A percentile compares a stretch with the other conserved stretches of the same genome.
Conservation (phyloP, 306 rosid genomes). For the Canavalia ensiformis region DNA sequence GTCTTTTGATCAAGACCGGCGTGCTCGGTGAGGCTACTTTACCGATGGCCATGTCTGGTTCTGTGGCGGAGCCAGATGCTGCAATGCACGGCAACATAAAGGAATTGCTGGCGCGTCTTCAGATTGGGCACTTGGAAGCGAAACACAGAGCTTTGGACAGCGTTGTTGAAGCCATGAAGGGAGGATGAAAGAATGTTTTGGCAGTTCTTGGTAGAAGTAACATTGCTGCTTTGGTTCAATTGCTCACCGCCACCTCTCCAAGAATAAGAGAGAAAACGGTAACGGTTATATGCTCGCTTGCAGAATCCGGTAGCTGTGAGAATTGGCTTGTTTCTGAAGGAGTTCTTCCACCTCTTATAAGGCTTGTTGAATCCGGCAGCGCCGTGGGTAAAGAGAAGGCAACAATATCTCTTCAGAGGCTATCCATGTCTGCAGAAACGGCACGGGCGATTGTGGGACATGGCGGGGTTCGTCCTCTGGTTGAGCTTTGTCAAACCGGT, state of each 20-base stretch:
- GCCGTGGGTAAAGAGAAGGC: slow-evolving; percentile 87
- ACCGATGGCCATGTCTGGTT: slow-evolving; percentile 53
- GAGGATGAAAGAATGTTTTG: slow-evolving; percentile 80
- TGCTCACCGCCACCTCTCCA: slow-evolving; percentile 84
- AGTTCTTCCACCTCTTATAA: slow-evolving; percentile 81
- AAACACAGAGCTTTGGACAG: slow-evolving; percentile 81
- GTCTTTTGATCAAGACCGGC: slow-evolving; percentile 90
- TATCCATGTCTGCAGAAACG: slow-evolving; percentile 77
- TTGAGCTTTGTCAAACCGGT: slow-evolving; percentile 82
- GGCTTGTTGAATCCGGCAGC: slow-evolving; percentile 88
- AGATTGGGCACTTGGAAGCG: slow-evolving; percentile 87
- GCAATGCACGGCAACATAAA: slow-evolving; percentile 56
- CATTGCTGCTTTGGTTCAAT: slow-evolving; percentile 78
- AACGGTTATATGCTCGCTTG: slow-evolving; percentile 81
- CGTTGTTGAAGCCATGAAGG: slow-evolving; percentile 78
- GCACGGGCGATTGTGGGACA: slow-evolving; percentile 79
- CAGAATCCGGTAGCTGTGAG: slow-evolving; percentile 74
- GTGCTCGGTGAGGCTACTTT: slow-evolving; percentile 87
- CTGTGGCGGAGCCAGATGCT: slow-evolving; percentile 61
- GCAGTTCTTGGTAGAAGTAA: slow-evolving; percentile 75
- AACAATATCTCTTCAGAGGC: slow-evolving; percentile 77
- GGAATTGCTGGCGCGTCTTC: slow-evolving; percentile 89
- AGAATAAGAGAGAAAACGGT: slow-evolving; percentile 78
- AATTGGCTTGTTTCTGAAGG: slow-evolving; percentile 88
- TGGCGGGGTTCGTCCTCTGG: slow-evolving; percentile 73